Evolutionary conservation across 192 early-diverging fungal species (phyloP), one percentile per base, ranked within the genome.

Genomic region (Rhizoclosmatium sp.): DNA sequence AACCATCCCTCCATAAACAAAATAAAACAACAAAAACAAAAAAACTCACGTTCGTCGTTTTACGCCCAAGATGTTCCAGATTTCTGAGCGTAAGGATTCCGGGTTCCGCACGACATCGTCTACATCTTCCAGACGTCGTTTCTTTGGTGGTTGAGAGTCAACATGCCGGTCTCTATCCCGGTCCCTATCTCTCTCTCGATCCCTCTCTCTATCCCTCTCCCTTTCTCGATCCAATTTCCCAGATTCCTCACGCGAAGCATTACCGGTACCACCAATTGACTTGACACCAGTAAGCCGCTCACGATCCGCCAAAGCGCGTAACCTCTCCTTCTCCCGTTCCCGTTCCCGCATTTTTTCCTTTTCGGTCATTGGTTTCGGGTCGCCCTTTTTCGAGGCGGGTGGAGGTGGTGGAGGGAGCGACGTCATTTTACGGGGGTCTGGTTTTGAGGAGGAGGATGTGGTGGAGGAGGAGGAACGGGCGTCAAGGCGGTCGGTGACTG

Each of bases 1-100:
- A 54, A 54, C 51, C 5, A 9, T 51, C 49, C 5, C 5, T 54
- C 51, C 51, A 12, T 16, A 0, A 54, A 54, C 51, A 54, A 54
- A 54, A 12, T 12, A 16, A 12, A 16, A 54, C 16, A 3, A 40
- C 12, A 66, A 31, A n/a, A 45, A n/a, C 12, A 4, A 12, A 31
- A 47, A 41, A 2, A 69, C 31, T 3, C 47, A 69, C 47, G 2
- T 14, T 16, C 70, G 49, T 39, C 51, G 70, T 40, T 72, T 72
- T 19, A 72, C 70, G 23, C 70, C 70, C 49, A 72, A 59, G 7
- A 72, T 59, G 70, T 47, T 59, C 70, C 70, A 72, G 56, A 72
- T 72, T 7, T 54, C 58, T 2, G 51, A 54, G 5, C 51, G 51
- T 54, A 54, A 54, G 1, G 51, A 7, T 54, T 12, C 16, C 51